Evolutionary conservation across 1,284 basidiomycete species (phyloP).

Genomic region (Amylostereum chailletii): DNA sequence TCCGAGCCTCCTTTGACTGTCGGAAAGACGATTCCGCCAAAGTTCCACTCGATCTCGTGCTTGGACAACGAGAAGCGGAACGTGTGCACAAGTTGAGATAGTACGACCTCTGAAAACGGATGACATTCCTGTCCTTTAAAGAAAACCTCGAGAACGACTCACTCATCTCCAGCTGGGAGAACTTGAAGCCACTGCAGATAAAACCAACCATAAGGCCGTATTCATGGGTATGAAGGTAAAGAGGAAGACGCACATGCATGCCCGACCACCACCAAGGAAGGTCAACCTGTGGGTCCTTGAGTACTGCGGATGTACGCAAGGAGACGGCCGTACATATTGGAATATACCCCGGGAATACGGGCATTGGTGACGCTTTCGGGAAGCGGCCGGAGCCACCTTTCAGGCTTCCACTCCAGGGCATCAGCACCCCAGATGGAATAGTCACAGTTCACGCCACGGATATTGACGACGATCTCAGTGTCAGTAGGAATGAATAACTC

Average conservation of each 20-base stretch:
- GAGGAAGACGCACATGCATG: conserved; percentile 8
- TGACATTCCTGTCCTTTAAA: too few species aligned
- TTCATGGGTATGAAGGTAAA: not conserved
- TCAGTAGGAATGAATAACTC: conserved; percentile 7
- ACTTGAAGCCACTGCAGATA: conserved; percentile 14
- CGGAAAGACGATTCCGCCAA: too few species aligned
- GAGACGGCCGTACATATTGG: conserved; percentile 1
- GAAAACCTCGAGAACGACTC: not conserved
- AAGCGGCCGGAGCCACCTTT: conserved; percentile 16
- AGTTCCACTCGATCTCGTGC: too few species aligned
- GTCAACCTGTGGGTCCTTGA: conserved; percentile 5
- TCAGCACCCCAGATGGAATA: conserved; percentile 16
- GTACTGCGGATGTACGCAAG: not conserved
- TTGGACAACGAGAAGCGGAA: too few species aligned
- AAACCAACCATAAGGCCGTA: not conserved
- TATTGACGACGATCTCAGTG: conserved; percentile 10
- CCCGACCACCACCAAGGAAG: conserved; percentile 9
- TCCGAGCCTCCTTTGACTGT: too few species aligned
- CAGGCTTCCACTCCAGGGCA: conserved; percentile 17
- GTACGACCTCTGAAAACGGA: too few species aligned
- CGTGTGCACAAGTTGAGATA: too few species aligned
- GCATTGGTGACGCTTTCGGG: conserved; percentile 12
- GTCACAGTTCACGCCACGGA: conserved; percentile 5
- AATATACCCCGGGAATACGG: conserved; percentile 6
- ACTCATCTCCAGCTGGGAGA: conserved; percentile 16